These are phyloP conservation scores for Papiliotrema flavescens DNA, from an alignment of 1,284 basidiomycete genomes.

Conservation along the genomic window DNA sequence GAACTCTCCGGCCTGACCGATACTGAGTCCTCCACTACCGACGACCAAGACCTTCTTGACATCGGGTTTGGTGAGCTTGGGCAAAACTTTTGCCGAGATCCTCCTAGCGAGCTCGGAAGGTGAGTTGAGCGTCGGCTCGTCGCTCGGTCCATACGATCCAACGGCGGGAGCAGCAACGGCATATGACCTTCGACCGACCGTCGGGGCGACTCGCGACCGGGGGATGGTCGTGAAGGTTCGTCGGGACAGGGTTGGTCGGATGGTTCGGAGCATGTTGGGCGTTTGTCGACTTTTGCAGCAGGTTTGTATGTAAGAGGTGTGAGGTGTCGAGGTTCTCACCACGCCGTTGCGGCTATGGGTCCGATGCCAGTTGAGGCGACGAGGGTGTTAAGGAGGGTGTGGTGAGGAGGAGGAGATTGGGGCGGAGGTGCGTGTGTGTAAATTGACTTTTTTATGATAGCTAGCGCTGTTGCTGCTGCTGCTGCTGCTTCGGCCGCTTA, in stretches of 20 bases:
- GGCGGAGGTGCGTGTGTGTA: neutral
- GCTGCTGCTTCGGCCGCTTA: neutral
- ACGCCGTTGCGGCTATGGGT: neutral
- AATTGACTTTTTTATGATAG: no score
- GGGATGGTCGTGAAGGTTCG: slow-evolving; percentile 3
- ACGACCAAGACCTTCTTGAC: slow-evolving; percentile 96
- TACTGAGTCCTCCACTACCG: slow-evolving; percentile 91
- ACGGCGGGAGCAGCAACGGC: slow-evolving; percentile 76
- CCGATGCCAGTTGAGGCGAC: neutral
- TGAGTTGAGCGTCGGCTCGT: slow-evolving; percentile 78
- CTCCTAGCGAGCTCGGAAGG: slow-evolving; percentile 87
- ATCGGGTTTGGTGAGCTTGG: slow-evolving; percentile 69
- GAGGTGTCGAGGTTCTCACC: neutral
- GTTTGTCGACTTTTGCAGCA: no score
- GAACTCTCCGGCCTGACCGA: slow-evolving; percentile 99
- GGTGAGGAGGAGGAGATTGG: neutral
- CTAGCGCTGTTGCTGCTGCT: no score
- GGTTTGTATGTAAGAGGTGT: no score
- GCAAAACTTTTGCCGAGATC: slow-evolving; percentile 85
- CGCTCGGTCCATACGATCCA: slow-evolving; percentile 64
- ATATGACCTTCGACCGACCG: slow-evolving; percentile 18
- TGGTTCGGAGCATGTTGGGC: slow-evolving; percentile 1
- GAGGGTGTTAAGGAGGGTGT: neutral
- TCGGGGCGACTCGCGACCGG: neutral
- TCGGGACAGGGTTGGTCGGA: slow-evolving; percentile 4